Percentiles rank a stretch among this genome's conserved stretches.
These are phyloP conservation scores for Malus hybrid DNA, from an alignment of 331 rosid genomes.

Conservation along the genomic window DNA sequence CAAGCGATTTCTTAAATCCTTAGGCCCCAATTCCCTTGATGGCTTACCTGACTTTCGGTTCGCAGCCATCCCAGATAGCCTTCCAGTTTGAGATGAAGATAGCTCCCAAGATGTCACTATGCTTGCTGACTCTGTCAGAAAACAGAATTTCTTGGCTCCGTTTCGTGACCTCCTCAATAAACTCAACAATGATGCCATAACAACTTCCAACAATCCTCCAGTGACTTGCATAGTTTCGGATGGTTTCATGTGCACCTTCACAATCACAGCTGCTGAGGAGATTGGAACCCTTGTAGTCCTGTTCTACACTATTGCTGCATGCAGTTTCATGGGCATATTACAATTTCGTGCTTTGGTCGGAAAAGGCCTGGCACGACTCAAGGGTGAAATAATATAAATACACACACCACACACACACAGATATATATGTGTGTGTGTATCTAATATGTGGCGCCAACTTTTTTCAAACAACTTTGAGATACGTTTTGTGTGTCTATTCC, in stretches of 20 bases:
- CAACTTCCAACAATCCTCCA: neutral
- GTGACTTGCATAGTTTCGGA: constrained; percentile 14
- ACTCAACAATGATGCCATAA: neutral
- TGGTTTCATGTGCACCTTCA: constrained; percentile 6
- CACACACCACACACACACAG: too few species aligned
- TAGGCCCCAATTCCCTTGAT: neutral
- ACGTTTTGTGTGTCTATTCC: too few species aligned
- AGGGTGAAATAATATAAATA: constrained; percentile 10
- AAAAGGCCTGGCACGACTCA: constrained; percentile 10
- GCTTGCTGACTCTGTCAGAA: too few species aligned
- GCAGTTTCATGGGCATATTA: neutral
- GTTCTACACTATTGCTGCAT: constrained; percentile 12
- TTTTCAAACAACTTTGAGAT: too few species aligned
- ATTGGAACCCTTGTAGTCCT: neutral
- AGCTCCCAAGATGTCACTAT: constrained; percentile 8
- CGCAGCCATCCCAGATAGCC: constrained; percentile 16
- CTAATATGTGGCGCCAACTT: too few species aligned
- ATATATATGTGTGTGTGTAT: too few species aligned
- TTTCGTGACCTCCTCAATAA: neutral
- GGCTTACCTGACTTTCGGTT: constrained; percentile 12
- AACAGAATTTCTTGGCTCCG: neutral
- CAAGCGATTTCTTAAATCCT: constrained; percentile 9
- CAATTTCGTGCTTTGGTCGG: neutral
- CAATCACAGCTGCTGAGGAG: constrained; percentile 6
- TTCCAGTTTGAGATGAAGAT: neutral